Evolutionary conservation across 129 eudicot genomes (phyloP), one percentile per base, ranked within the genome.

Genomic region (Artemisia tridentata): DNA sequence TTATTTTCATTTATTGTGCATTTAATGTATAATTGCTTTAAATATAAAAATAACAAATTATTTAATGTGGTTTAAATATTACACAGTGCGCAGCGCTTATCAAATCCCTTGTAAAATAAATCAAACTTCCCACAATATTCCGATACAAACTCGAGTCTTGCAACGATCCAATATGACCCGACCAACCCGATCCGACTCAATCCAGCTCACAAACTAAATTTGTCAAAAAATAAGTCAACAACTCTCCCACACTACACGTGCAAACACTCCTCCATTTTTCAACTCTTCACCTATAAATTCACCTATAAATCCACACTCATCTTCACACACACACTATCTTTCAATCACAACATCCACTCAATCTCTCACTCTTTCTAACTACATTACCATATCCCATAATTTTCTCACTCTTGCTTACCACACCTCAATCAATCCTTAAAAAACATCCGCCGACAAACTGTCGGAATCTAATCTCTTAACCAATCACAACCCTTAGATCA

Each of bases 231-330:
- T 3, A 67, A 74, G 65, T 74, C 72, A 72, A 38, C 50, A 3
- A 19, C 17, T 27, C 62, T 13, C 55, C 65, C 66, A 74, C 72
- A n/a, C 72, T 41, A 20, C 65, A 64, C 80, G 80, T 77, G 80
- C 75, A 77, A 10, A 60, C 16, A 76, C 64, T 50, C 55, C 2
- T 63, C 45, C 19, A 71, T 78, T 77, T 43, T 38, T 20, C 63
- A 48, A 65, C 48, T 49, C n/a, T 31, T 78, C 54, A 45, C 68
- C 75, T 78, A 69, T 75, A 79, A 75, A 79, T 31, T 78, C 54
- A 45, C 68, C 75, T 78, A 69, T 75, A 79, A 75, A 79, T 34
- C 38, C 43, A 29, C 45, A 57, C 34, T 57, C 38, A 55, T 31
- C 78, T 38, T 67, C 74, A 43, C 53, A 20, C 60, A n/a, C 31